Evolutionary conservation across 352 stramenopile species (phyloP).

Genomic region (Ochromonadaceae sp.): DNA sequence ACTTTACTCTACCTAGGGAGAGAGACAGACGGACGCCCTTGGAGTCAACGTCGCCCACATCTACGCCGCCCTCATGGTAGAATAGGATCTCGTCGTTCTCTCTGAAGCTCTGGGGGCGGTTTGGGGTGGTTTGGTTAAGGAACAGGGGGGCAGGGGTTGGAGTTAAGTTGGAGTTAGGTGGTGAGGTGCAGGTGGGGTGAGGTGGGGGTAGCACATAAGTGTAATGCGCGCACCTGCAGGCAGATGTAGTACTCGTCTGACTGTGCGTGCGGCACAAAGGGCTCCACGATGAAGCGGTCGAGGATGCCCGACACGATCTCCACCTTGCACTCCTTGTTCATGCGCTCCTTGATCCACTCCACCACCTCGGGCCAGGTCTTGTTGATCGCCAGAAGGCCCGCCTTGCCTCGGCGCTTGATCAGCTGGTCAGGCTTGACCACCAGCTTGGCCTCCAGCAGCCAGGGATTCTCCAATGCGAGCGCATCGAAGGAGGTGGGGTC

Average conservation of each 20-base stretch:
- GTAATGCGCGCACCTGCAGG: conserved; percentile 43
- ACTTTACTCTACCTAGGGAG: no score
- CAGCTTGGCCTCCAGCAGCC: conserved; percentile 59
- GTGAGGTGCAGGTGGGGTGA: not conserved
- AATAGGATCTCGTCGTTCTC: conserved; percentile 88
- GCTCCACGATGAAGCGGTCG: conserved; percentile 91
- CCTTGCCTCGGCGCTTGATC: conserved; percentile 89
- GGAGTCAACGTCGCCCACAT: conserved; percentile 81
- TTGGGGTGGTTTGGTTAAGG: not conserved
- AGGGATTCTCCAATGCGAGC: conserved; percentile 53
- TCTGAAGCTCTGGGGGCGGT: conserved; percentile 24
- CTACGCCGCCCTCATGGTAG: conserved; percentile 81
- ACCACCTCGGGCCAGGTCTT: conserved; percentile 71
- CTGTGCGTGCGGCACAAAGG: conserved; percentile 77
- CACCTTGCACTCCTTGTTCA: conserved; percentile 75
- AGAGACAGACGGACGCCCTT: conserved; percentile 72
- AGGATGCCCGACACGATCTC: conserved; percentile 71
- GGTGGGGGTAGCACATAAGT: not conserved
- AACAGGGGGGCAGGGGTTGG: conserved; percentile 38
- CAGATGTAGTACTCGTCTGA: conserved; percentile 92
- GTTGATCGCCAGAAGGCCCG: conserved; percentile 82
- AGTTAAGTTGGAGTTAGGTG: conserved; percentile 36
- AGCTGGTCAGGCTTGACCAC: conserved; percentile 94
- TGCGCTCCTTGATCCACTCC: conserved; percentile 78
- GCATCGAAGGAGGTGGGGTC: conserved; percentile 26